Base-by-base conservation (phyloP, 1,139 yeast genomes). In the Magnusiomyces starmeri region DNA sequence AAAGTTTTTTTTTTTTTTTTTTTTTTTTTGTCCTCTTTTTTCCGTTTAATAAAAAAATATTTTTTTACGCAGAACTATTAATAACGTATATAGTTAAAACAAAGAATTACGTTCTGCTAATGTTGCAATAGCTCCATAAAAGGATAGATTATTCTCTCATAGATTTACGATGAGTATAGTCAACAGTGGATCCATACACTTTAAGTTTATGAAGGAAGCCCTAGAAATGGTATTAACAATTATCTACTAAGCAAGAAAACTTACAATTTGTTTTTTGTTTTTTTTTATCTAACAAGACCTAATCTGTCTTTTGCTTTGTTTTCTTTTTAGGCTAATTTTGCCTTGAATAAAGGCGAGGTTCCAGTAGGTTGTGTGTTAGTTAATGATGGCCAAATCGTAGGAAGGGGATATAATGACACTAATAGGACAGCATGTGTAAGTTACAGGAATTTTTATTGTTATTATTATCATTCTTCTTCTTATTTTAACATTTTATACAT, bases 341-440 rank as follows among this genome's bases (percentile, higher is more conserved):
- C 89, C 0, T 69, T 83, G 26, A 69, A 69, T 43, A 66, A 70
- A 53, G 79, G 73, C 62, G 95, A 77, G 72, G 83, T 90, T 58
- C 79, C 98, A 59, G 78, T 95, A 55, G 81, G 95, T 60, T 79
- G 85, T 71, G 72, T 83, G 58, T 73, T 85, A 69, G 79, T 82
- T 51, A 67, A 74, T 56, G 56, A 75, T 57, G 74, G 74, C 16
- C 57, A 74, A 54, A 72, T 90, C 21, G 68, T 90, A n/a, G 86
- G 88, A 37, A 74, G 76, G 48, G 96, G 97, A 1, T 82, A 83
- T 72, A 92, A 92, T 67, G 87, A 83, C 63, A 92, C 98, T n/a
- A 92, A 92, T 64, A 75, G 80, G 45, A 83, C 95, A 1, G 72
- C 86, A 20, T 85, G 78, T 56, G 73, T 70, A 52, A 60, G 70